A percentile compares a stretch with the other conserved stretches of the same genome.
Evolutionary conservation across 306 rosid genomes (phyloP).

Genomic region (Hippophae tibetana): DNA sequence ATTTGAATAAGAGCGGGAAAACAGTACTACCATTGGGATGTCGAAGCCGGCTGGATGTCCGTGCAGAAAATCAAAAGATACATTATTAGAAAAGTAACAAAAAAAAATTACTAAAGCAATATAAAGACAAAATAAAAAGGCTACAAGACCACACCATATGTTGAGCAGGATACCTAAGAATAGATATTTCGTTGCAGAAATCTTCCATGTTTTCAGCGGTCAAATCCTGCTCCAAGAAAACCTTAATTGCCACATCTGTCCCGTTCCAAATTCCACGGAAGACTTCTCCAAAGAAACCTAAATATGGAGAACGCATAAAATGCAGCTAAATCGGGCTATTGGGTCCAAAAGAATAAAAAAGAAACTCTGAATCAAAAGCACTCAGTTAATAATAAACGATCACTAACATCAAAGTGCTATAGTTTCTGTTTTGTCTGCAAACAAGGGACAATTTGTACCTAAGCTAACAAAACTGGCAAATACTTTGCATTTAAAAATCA

Average conservation of each 20-base stretch:
- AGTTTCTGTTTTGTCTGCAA: too few relatives aligned
- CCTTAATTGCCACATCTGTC: slow-evolving; percentile 93
- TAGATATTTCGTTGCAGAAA: slow-evolving; percentile 91
- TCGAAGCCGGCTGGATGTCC: slow-evolving; percentile 76
- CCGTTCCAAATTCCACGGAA: slow-evolving; percentile 97
- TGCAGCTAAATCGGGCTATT: neutral
- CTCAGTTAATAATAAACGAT: too few relatives aligned
- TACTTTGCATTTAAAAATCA: too few relatives aligned
- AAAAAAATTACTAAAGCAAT: slow-evolving; percentile 14
- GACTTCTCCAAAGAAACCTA: slow-evolving; percentile 98
- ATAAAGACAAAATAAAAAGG: neutral
- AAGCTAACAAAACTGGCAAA: too few relatives aligned
- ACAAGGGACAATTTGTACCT: too few relatives aligned
- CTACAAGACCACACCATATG: neutral
- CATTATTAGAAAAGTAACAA: slow-evolving; percentile 28
- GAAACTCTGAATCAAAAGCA: too few relatives aligned
- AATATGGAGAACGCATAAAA: slow-evolving; percentile 6
- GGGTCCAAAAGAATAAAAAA: neutral
- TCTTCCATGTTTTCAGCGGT: slow-evolving; percentile 97
- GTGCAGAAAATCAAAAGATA: slow-evolving; percentile 10
- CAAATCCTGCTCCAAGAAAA: slow-evolving; percentile 92
- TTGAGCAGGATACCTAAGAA: slow-evolving; percentile 58
- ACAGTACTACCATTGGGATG: slow-evolving; percentile 86
- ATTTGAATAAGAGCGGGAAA: slow-evolving; percentile 15
- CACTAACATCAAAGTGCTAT: too few relatives aligned